These are phyloP conservation scores for Melastoma malabathricum DNA, from an alignment of 345 rosid genomes.

Conservation along the genomic window DNA sequence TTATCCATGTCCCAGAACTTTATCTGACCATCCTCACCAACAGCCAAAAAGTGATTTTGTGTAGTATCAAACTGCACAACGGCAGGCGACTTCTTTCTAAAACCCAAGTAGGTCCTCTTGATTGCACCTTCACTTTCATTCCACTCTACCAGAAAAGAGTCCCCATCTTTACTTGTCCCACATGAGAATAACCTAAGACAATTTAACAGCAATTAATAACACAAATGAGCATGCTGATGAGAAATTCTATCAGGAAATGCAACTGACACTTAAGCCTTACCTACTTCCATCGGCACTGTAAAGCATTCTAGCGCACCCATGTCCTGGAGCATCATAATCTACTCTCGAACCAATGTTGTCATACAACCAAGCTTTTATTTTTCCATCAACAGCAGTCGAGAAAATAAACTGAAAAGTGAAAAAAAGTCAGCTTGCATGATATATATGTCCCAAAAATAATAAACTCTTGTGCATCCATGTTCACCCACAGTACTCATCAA, in stretches of 20 bases:
- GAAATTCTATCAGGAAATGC: background rate
- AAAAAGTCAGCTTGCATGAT: slow-evolving; percentile 1
- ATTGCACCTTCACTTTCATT: slow-evolving; percentile 59
- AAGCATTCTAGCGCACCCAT: slow-evolving; percentile 65
- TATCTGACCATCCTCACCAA: slow-evolving; percentile 47
- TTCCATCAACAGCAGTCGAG: slow-evolving; percentile 86
- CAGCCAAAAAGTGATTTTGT: slow-evolving; percentile 50
- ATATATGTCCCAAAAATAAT: background rate
- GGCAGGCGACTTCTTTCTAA: slow-evolving; percentile 39
- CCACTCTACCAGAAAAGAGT: slow-evolving; percentile 57
- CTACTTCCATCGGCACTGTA: slow-evolving; percentile 82
- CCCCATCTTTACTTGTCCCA: slow-evolving; percentile 63
- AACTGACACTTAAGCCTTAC: slow-evolving; percentile 12
- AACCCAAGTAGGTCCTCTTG: slow-evolving; percentile 40
- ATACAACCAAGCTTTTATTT: slow-evolving; percentile 85
- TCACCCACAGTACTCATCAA: no score
- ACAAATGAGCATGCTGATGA: slow-evolving; percentile 1
- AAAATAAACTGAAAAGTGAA: slow-evolving; percentile 50
- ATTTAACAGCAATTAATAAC: slow-evolving; percentile 2
- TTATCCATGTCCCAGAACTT: slow-evolving; percentile 69
- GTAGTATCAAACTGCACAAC: slow-evolving; percentile 61
- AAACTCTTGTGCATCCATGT: no score
- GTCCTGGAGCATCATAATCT: slow-evolving; percentile 85
- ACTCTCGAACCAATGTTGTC: slow-evolving; percentile 72
- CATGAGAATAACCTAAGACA: slow-evolving; percentile 50